phyloP scores from a whole-genome alignment of 1,284 basidiomycete species.

The Calocybe gambosa region DNA sequence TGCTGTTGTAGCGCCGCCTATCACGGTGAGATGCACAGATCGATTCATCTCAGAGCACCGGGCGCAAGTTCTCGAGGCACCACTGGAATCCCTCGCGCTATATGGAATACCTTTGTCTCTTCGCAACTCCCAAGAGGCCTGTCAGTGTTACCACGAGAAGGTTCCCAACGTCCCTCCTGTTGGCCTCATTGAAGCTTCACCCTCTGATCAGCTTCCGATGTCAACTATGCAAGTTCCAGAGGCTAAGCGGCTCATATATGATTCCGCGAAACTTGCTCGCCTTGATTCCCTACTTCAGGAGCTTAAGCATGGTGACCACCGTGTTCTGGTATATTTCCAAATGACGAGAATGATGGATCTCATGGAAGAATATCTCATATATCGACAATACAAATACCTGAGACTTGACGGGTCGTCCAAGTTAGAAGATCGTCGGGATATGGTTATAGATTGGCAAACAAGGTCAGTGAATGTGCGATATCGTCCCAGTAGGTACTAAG shows the following conservation, averaged over 20 bases:
- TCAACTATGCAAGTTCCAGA: constrained; percentile 92
- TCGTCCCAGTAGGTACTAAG: constrained; percentile 2
- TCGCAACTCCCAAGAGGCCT: constrained; percentile 57
- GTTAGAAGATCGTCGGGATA: constrained; percentile 94
- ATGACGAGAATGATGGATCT: constrained; percentile 99
- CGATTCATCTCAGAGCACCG: constrained; percentile 78
- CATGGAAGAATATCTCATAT: constrained; percentile 98
- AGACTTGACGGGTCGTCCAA: constrained; percentile 94
- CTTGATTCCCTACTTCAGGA: constrained; percentile 87
- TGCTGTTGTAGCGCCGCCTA: constrained; percentile 79
- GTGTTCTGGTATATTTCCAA: constrained; percentile 97
- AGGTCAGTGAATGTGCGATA: constrained; percentile 48
- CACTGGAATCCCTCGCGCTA: constrained; percentile 69
- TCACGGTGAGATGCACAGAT: constrained; percentile 70
- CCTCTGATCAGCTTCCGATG: constrained; percentile 72
- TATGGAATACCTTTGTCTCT: constrained; percentile 81
- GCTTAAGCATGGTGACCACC: constrained; percentile 90
- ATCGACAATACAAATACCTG: constrained; percentile 96
- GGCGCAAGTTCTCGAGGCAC: constrained; percentile 53
- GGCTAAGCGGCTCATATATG: constrained; percentile 92
- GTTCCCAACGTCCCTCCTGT: constrained; percentile 60
- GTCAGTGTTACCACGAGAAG: constrained; percentile 41
- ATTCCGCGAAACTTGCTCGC: constrained; percentile 93
- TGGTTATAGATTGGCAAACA: constrained; percentile 99
- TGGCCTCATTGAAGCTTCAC: constrained; percentile 70